phyloP scores from a whole-genome alignment of 2,329 filamentous ascomycete species.

The Aureobasidium sp. region DNA sequence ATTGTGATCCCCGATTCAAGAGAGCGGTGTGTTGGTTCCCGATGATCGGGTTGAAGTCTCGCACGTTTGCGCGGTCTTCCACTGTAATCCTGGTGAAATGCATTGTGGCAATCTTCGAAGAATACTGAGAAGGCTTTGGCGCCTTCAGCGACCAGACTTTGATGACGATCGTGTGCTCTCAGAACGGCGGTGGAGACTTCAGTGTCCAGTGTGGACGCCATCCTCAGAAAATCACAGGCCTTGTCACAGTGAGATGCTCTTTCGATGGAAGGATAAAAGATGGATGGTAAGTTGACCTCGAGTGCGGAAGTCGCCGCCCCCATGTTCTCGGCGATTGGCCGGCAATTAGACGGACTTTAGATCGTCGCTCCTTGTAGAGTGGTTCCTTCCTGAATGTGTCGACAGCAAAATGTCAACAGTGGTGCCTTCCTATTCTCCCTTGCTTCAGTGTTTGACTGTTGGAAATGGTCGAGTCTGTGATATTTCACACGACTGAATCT shows the following conservation, averaged over 20 bases:
- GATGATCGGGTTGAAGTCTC: neutral
- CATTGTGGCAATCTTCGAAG: conserved; percentile 16
- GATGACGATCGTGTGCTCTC: neutral
- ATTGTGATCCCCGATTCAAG: conserved; percentile 1
- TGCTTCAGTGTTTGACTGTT: too few species aligned
- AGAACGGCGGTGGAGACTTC: neutral
- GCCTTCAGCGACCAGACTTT: neutral
- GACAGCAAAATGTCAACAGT: too few species aligned
- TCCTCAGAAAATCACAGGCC: neutral
- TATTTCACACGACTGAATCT: too few species aligned
- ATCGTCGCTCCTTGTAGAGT: neutral
- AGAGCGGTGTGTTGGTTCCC: neutral
- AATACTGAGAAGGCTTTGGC: conserved; percentile 4
- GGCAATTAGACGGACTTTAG: conserved; percentile 11
- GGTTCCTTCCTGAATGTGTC: too few species aligned
- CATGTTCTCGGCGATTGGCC: neutral
- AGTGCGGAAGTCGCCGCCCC: conserved; percentile 4
- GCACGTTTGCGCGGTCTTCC: conserved; percentile 20
- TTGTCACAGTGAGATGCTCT: neutral
- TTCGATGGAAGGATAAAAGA: neutral
- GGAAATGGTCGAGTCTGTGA: too few species aligned
- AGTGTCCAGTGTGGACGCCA: conserved; percentile 8
- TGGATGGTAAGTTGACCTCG: neutral
- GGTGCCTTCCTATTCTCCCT: too few species aligned
- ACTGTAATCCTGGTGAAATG: conserved; percentile 1